Percentiles rank a stretch among this genome's conserved stretches.
Evolutionary conservation across 2,329 filamentous ascomycete genomes (phyloP).

Genomic region (Westerdykella ornata): DNA sequence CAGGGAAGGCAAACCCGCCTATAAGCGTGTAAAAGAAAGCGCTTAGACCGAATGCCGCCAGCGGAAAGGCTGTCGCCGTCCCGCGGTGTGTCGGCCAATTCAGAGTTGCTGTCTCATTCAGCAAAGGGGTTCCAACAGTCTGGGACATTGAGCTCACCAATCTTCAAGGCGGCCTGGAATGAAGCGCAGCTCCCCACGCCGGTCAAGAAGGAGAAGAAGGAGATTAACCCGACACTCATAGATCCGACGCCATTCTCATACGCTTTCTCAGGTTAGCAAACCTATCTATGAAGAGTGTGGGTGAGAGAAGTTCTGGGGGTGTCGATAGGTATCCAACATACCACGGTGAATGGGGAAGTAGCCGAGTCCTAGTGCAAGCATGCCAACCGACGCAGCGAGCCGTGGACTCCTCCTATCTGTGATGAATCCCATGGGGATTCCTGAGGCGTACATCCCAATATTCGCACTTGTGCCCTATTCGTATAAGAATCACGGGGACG

Average conservation of each 20-base stretch:
- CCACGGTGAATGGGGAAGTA: conserved; percentile 75
- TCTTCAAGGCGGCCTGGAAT: conserved; percentile 84
- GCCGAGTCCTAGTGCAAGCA: conserved; percentile 64
- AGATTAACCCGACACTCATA: conserved; percentile 55
- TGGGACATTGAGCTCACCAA: conserved; percentile 38
- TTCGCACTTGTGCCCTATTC: conserved; percentile 60
- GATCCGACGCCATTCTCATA: conserved; percentile 62
- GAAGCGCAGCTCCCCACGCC: conserved; percentile 85
- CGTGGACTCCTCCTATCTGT: conserved; percentile 77
- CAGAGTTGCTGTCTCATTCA: conserved; percentile 57
- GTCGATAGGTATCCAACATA: conserved; percentile 18
- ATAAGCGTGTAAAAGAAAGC: conserved; percentile 91
- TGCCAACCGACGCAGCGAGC: conserved; percentile 68
- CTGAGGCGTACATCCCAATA: conserved; percentile 87
- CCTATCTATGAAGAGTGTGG: neutral
- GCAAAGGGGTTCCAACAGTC: conserved; percentile 1
- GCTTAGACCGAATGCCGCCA: conserved; percentile 88
- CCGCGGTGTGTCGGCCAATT: conserved; percentile 90
- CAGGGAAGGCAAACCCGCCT: conserved; percentile 70
- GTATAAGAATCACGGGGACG: neutral
- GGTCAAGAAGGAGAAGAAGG: conserved; percentile 77
- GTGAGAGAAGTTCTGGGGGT: no score
- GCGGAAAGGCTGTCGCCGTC: conserved; percentile 86
- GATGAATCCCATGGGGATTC: conserved; percentile 81
- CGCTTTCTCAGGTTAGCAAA: conserved; percentile 45